These are phyloP conservation scores for Liquidambar formosana DNA, from an alignment of 164 flowering plant genomes.

Conservation along the genomic window DNA sequence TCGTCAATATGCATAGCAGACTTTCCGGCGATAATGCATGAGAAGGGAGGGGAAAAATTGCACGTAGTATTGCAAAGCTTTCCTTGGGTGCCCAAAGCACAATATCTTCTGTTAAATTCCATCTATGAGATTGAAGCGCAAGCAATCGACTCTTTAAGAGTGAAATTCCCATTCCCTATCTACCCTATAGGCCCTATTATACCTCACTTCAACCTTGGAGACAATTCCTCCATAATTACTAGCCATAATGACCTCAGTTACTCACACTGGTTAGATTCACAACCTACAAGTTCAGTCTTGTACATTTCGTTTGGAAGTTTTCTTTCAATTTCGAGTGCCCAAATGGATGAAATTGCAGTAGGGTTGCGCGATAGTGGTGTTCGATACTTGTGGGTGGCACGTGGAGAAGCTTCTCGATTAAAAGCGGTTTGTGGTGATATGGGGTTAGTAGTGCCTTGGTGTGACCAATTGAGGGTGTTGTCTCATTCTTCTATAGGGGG, in stretches of 20 bases:
- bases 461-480: slow-evolving; percentile 52
- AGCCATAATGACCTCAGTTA: slow-evolving; percentile 4
- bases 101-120: slow-evolving; percentile 44
- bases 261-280: slow-evolving; percentile 48
- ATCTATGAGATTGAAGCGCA: slow-evolving; percentile 50
- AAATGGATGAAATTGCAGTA: slow-evolving; percentile 35
- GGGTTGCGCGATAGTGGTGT: slow-evolving; percentile 32
- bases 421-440: slow-evolving; percentile 6
- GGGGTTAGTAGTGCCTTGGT: slow-evolving; percentile 49
- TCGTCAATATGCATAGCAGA: slow-evolving; percentile 27
- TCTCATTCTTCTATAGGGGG: slow-evolving; percentile 48
- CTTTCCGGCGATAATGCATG: no score
- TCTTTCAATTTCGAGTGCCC: slow-evolving; percentile 30
- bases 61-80: slow-evolving; percentile 8
- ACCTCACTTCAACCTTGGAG: slow-evolving; percentile 25
- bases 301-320: slow-evolving; percentile 42
- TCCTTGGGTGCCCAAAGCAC: slow-evolving; percentile 27
- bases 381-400: slow-evolving; percentile 38
- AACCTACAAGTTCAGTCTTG: slow-evolving; percentile 33
- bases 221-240: background rate
- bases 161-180: slow-evolving; percentile 30
- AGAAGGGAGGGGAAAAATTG: background rate
- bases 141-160: slow-evolving; percentile 29
- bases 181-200: slow-evolving; percentile 50
- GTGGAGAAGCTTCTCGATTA: slow-evolving; percentile 31